A percentile compares a stretch with the other conserved stretches of the same genome.
These are phyloP conservation scores for Xylariaceae sp. DNA, from an alignment of 2,329 filamentous ascomycete species.

Conservation along the genomic window DNA sequence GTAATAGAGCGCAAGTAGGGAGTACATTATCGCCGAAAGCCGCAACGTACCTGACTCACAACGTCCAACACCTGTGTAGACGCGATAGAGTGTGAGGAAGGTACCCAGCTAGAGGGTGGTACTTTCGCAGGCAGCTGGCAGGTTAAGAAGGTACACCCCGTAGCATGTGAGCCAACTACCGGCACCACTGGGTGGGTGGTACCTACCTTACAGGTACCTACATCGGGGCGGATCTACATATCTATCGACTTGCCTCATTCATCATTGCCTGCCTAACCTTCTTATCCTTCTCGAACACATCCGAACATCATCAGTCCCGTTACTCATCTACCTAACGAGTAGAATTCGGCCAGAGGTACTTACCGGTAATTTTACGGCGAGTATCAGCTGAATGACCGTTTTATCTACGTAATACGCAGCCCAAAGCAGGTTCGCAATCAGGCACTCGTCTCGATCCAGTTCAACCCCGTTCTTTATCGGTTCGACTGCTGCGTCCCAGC, in stretches of 20 bases:
- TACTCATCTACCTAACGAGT: neutral
- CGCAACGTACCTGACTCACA: too few species aligned
- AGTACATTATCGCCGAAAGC: too few species aligned
- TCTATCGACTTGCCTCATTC: constrained; percentile 12
- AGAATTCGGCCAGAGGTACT: neutral
- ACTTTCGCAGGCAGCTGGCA: neutral
- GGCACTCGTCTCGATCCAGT: neutral
- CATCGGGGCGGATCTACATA: neutral
- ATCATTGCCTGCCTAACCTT: neutral
- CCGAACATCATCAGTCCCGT: too few species aligned
- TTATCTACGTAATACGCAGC: neutral
- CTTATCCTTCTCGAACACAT: neutral
- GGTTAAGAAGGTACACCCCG: neutral
- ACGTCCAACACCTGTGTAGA: too few species aligned
- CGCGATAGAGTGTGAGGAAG: too few species aligned
- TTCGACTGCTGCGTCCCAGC: neutral
- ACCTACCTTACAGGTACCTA: too few species aligned
- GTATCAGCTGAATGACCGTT: neutral
- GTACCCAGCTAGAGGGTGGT: too few species aligned
- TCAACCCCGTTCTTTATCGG: constrained; percentile 5
- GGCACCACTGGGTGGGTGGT: neutral
- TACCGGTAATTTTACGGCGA: neutral
- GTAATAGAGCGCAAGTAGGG: too few species aligned
- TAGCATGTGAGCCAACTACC: neutral
- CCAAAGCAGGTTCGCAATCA: neutral